These are phyloP conservation scores for Combretum micranthum DNA, from an alignment of 345 rosid species.

Conservation along the genomic window DNA sequence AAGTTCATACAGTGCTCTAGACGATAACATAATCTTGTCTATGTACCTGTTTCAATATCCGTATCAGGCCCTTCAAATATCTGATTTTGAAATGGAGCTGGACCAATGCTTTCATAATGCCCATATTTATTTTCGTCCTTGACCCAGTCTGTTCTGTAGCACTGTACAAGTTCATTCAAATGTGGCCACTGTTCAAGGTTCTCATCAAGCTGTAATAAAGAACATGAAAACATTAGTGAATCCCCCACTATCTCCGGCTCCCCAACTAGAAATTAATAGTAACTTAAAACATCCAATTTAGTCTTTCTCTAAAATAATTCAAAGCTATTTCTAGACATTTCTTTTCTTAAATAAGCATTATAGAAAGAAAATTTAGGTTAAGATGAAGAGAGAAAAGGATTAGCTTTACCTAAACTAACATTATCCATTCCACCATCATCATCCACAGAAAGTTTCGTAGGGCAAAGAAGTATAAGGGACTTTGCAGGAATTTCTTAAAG, in stretches of 20 bases:
- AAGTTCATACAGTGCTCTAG: neutral
- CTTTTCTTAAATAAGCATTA: neutral
- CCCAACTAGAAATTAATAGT: neutral
- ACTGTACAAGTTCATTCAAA: slow-evolving; percentile 74
- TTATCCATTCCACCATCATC: too few species aligned
- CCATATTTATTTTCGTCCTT: slow-evolving; percentile 94
- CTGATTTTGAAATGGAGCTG: slow-evolving; percentile 68
- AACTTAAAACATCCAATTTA: neutral
- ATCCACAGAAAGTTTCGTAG: too few species aligned
- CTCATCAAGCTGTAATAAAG: slow-evolving; percentile 61
- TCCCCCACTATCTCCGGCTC: neutral
- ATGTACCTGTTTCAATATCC: slow-evolving; percentile 81
- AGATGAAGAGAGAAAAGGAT: neutral
- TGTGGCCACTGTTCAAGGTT: slow-evolving; percentile 97
- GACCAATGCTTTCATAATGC: slow-evolving; percentile 57
- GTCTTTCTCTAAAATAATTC: neutral
- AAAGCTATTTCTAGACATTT: neutral
- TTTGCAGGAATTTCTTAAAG: too few species aligned
- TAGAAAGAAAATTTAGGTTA: neutral
- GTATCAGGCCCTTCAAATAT: slow-evolving; percentile 97
- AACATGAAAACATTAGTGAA: neutral
- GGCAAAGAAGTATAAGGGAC: too few species aligned
- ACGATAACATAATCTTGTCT: too few species aligned
- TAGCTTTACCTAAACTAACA: too few species aligned
- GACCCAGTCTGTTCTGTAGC: slow-evolving; percentile 85